Percentiles rank a stretch among this genome's conserved stretches.
These are phyloP conservation scores for Physcomitrium patens DNA, from an alignment of 225 moss, liverwort and hornwort species.

Conservation along the genomic window DNA sequence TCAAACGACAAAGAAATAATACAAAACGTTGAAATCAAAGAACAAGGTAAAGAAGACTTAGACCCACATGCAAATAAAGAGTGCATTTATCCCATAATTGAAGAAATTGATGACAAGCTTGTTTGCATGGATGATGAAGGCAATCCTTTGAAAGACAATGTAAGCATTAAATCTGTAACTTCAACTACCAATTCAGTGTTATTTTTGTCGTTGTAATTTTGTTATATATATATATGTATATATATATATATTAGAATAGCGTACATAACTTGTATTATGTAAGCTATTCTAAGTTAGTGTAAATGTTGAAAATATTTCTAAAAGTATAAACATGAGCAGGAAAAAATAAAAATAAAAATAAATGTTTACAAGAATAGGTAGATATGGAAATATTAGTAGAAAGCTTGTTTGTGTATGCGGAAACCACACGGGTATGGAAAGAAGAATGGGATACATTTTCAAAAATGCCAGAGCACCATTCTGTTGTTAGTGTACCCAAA, in stretches of 20 bases:
- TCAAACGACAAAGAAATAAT: not conserved
- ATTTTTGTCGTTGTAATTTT: no score
- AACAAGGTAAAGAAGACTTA: not conserved
- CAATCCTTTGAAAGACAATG: conserved; percentile 3
- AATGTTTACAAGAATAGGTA: no score
- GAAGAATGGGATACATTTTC: not conserved
- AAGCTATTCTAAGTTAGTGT: no score
- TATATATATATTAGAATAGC: no score
- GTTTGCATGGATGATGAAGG: not conserved
- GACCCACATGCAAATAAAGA: not conserved
- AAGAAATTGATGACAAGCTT: conserved; percentile 11
- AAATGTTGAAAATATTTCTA: no score
- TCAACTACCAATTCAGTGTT: not conserved
- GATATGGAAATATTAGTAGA: conserved; percentile 1
- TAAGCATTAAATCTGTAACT: not conserved
- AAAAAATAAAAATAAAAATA: no score
- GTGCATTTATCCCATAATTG: conserved; percentile 6
- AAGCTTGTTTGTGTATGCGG: conserved; percentile 21
- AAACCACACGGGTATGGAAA: conserved; percentile 29
- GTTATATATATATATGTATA: no score
- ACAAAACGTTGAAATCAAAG: not conserved
- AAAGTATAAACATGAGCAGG: no score
- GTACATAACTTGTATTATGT: no score
- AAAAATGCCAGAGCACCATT: not conserved
- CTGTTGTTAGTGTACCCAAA: not conserved